A percentile compares a stretch with the other conserved stretches of the same genome.
phyloP scores from a whole-genome alignment of 1,284 basidiomycete genomes.

The Heterobasidion parviporum region DNA sequence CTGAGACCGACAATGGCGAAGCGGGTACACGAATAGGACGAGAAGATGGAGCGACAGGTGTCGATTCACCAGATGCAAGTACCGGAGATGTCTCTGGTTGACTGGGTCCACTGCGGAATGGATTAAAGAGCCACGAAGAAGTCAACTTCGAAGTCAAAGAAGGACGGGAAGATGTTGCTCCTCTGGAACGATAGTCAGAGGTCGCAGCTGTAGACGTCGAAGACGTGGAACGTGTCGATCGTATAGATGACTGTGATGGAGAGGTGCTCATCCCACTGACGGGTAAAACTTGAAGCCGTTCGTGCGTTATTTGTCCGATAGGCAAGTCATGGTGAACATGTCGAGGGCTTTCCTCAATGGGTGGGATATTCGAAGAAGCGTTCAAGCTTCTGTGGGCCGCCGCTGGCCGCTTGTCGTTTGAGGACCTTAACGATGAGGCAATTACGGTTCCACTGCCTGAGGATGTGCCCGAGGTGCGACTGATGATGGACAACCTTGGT shows the following conservation, averaged over 20 bases:
- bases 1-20: slow-evolving; percentile 18
- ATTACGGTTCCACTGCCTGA: slow-evolving; percentile 24
- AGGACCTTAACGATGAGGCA: slow-evolving; percentile 25
- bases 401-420: slow-evolving; percentile 26
- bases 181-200: slow-evolving; percentile 10
- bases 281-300: slow-evolving; percentile 15
- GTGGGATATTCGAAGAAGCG: slow-evolving; percentile 37
- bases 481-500: slow-evolving; percentile 20
- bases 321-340: slow-evolving; percentile 40
- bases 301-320: slow-evolving; percentile 26
- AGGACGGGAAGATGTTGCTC: slow-evolving; percentile 25
- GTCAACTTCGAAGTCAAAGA: slow-evolving; percentile 52
- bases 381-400: slow-evolving; percentile 37
- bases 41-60: slow-evolving; percentile 3
- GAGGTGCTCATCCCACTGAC: slow-evolving; percentile 43
- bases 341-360: slow-evolving; percentile 65
- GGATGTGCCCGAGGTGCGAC: slow-evolving; percentile 32
- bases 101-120: slow-evolving; percentile 54
- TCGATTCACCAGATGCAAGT: slow-evolving; percentile 34
- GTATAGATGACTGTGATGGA: slow-evolving; percentile 62
- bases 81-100: slow-evolving; percentile 53
- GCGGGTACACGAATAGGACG: background rate
- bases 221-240: slow-evolving; percentile 37
- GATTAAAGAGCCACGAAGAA: slow-evolving; percentile 68
- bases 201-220: slow-evolving; percentile 30